Evolutionary conservation across 2,329 filamentous ascomycete genomes (phyloP), one percentile per base, ranked within the genome.

Genomic region (Cladobotryum mycophilum): DNA sequence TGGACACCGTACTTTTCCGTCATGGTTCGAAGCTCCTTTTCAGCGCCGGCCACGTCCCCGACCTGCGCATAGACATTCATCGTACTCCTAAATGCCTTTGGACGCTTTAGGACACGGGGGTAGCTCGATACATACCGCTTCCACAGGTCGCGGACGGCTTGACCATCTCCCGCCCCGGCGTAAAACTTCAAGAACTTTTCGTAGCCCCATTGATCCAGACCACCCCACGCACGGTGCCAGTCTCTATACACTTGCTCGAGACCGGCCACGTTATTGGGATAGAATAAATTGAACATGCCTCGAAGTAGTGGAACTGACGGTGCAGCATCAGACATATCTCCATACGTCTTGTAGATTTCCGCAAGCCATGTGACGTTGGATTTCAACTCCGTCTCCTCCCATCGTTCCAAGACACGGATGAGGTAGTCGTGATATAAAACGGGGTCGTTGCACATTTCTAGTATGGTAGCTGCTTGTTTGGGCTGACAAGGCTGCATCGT

Each of bases 61-160:
- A 80, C 73, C 51, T 81, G 78, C 1, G 89, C 84, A 67, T 92
- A 81, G 1, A 85, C 86, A 56, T 86, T 81, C 38, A 95, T 72
- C 3, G 90, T 70, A 42, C 82, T 79, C n/a, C 74, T 63, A 55
- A 81, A 74, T 3, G 66, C 71, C 33, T 67, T 66, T 3, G 67
- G 62, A 4, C 63, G 56, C 20, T 59, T 55, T 7, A 71, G 51
- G 11, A 69, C 56, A 11, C 66, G 57, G 2, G 70, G 66, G 34
- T 69, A 74, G 1, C 62, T 54, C 17, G 61, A 48, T 9, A 67
- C 62, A 45, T 72, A 79, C 42, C 74, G 66, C 12, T 64, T 60
- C 70, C 75, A 79, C 18, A 81, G 56, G 6, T 65, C 64, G 41
- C 69, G 66, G 3, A 79, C 72, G 14, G 67, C 62, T 34, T 63